These are phyloP conservation scores for Nitzschia sp. DNA, from an alignment of 108 stramenopile species.

Conservation along the genomic window DNA sequence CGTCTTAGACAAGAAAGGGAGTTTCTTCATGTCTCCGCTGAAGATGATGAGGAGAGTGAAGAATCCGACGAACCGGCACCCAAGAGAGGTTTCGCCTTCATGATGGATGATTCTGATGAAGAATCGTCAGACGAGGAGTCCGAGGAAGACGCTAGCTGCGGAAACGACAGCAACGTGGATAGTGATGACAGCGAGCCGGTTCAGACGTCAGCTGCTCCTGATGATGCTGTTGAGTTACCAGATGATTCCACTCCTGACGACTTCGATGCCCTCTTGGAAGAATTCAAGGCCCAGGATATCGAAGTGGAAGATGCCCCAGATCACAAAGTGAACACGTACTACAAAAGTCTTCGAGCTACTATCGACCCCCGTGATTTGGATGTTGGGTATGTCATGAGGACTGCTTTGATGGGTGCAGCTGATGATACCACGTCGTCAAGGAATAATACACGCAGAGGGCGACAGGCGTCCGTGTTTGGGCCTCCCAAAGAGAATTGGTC, in stretches of 20 bases:
- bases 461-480: conserved; percentile 64
- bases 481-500: conserved; percentile 50
- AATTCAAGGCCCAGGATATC: conserved; percentile 49
- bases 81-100: conserved; percentile 19
- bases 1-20: conserved; percentile 63
- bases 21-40: conserved; percentile 7
- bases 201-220: background rate
- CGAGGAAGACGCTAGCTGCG: background rate
- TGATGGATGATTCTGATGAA: conserved; percentile 42
- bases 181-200: background rate
- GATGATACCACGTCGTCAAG: conserved; percentile 21
- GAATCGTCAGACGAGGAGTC: conserved; percentile 26
- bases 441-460: conserved; percentile 10
- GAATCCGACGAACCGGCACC: background rate
- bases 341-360: conserved; percentile 8
- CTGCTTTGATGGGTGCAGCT: conserved; percentile 43
- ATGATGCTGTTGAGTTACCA: conserved; percentile 16
- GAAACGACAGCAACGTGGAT: conserved; percentile 3
- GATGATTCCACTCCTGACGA: conserved; percentile 25
- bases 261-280: conserved; percentile 53
- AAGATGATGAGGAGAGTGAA: conserved; percentile 12
- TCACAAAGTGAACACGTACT: conserved; percentile 3
- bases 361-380: conserved; percentile 60
- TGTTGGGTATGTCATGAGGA: conserved; percentile 56
- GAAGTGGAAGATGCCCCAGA: conserved; percentile 8